phyloP scores from a whole-genome alignment of 2,329 filamentous ascomycete genomes.

The Pseudogymnoascus pannorum region DNA sequence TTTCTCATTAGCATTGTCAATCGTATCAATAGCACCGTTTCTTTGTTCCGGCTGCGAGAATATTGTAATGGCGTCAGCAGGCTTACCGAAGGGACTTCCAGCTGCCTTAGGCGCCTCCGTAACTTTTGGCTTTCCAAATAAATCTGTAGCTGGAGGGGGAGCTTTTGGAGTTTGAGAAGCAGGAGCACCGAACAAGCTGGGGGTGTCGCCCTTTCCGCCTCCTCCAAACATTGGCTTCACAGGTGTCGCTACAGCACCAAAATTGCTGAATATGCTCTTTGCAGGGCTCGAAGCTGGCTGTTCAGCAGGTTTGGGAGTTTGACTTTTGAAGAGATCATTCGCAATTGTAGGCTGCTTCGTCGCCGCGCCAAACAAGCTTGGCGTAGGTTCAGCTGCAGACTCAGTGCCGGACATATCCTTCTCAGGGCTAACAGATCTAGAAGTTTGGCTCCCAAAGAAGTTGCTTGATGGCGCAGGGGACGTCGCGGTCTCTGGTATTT shows the following conservation, averaged over 20 bases:
- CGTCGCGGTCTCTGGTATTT: background rate
- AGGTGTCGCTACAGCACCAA: background rate
- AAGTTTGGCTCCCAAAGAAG: background rate
- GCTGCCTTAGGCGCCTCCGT: background rate
- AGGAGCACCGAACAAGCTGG: conserved; percentile 2
- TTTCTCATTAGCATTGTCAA: conserved; percentile 7
- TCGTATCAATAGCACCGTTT: background rate
- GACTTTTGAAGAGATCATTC: background rate
- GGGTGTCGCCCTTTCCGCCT: background rate
- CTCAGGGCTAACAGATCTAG: conserved; percentile 8
- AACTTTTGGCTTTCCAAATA: conserved; percentile 2
- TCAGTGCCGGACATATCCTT: conserved; percentile 1
- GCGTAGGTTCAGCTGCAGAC: background rate
- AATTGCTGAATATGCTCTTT: conserved; percentile 8
- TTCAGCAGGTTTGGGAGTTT: background rate
- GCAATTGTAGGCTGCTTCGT: background rate
- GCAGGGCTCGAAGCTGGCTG: background rate
- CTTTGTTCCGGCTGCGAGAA: background rate
- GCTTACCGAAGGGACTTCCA: background rate
- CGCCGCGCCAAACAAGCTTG: background rate
- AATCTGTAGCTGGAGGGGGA: background rate
- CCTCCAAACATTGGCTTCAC: background rate
- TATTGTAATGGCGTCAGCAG: background rate
- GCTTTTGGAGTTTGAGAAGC: background rate
- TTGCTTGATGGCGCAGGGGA: conserved; percentile 4